Evolutionary conservation across 805 yeast genomes (phyloP), one percentile per base, ranked within the genome.

Genomic region (Saccharomycopsis sp.): DNA sequence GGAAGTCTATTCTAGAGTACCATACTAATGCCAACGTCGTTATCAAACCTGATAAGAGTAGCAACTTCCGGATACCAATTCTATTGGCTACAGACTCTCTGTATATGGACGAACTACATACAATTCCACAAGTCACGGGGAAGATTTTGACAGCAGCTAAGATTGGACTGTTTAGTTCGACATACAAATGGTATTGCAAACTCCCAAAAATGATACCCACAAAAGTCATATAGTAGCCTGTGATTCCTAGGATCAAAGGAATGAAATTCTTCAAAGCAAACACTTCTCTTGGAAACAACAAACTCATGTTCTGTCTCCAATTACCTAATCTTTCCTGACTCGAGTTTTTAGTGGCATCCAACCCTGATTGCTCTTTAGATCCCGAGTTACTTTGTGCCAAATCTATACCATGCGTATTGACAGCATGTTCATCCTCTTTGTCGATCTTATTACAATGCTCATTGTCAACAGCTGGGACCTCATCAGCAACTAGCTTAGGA

Each of bases 81-180:
- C 62, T 60, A 22, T 63, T 56, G 1, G 65, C 64, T 17, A 58
- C 54, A 1, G 56, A 35, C 20, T 66, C 65, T 1, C 64, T 68
- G 50, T 68, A 69, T 3, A 69, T 17, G 1, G 62, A 3, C 8
- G 73, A 63, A 2, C 73, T 72, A 9, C 68, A 1, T 2, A 63
- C 50, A 56, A 72, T 56, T 2, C 73, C 75, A 15, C 71, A 59
- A 1, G 71, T 58, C 23, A 69, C 20, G 1, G 78, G 75, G 1
- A 75, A 59, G 1, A 68, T 55, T 58, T 73, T 76, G 52, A 55
- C 44, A 2, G 56, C 56, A 29, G 58, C 15, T 41, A 58, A 12
- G 8, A 56, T 22, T 2, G 60, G 34, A 22, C 25, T 38, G 22
- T 54, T 52, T 23, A 17, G 17, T 23, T 58, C 50, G 49, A 56